Evolutionary conservation across 2,329 filamentous ascomycete genomes (phyloP).

Genomic region (Verruconis gallopava): DNA sequence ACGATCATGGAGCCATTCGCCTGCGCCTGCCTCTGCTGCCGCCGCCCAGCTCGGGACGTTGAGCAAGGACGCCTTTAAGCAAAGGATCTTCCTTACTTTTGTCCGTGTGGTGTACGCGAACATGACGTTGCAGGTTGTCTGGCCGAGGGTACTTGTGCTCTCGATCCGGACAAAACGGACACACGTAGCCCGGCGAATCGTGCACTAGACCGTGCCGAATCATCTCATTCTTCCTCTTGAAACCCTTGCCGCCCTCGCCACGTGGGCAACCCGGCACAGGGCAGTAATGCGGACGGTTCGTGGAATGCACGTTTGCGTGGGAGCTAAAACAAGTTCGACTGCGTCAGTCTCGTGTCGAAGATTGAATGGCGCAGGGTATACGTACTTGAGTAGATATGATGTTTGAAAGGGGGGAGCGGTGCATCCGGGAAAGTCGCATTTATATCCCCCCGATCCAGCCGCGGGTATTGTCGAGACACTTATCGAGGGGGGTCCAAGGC

Average conservation of each 20-base stretch:
- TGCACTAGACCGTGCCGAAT: constrained; percentile 77
- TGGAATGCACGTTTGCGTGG: constrained; percentile 57
- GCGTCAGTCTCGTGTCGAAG: too few species aligned
- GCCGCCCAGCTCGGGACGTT: constrained; percentile 71
- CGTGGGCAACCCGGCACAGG: constrained; percentile 44
- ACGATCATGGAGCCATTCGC: constrained; percentile 4
- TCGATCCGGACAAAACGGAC: constrained; percentile 86
- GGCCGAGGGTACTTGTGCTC: constrained; percentile 92
- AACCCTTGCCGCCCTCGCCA: constrained; percentile 49
- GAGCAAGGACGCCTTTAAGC: constrained; percentile 71
- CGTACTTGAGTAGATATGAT: constrained; percentile 59
- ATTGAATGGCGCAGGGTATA: too few species aligned
- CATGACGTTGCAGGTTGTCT: constrained; percentile 91
- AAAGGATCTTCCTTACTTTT: constrained; percentile 76
- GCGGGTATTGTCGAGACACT: constrained; percentile 4
- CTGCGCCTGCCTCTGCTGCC: constrained; percentile 44
- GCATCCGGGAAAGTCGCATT: constrained; percentile 52
- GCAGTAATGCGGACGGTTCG: constrained; percentile 51
- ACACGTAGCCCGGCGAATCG: constrained; percentile 86
- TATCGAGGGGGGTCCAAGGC: constrained; percentile 15
- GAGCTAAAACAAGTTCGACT: constrained; percentile 33
- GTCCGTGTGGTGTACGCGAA: constrained; percentile 81
- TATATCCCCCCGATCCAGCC: constrained; percentile 32
- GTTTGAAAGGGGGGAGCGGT: constrained; percentile 65
- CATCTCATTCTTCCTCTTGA: constrained; percentile 60